Evolutionary conservation across 768 basidiomycete species (phyloP).

Genomic region (Suillus discolor): DNA sequence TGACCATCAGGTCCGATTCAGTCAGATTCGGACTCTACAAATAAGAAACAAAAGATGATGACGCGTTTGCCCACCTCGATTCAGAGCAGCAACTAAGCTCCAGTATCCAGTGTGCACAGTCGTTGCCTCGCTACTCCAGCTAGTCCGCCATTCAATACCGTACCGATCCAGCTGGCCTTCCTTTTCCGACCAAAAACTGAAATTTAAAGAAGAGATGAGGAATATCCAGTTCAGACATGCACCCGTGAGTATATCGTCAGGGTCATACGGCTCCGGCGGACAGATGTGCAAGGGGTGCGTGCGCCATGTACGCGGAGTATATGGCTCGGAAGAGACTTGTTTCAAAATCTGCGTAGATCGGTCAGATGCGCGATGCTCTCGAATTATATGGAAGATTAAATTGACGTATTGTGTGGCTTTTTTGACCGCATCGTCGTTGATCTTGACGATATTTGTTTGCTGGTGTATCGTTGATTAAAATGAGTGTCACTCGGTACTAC

Average conservation of each 20-base stretch:
- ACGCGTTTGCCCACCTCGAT: constrained; percentile 57
- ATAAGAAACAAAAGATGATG: background rate
- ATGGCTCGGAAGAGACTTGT: constrained; percentile 61
- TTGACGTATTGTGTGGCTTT: constrained; percentile 67
- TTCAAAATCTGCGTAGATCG: constrained; percentile 55
- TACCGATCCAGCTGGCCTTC: constrained; percentile 63
- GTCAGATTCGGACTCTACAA: background rate
- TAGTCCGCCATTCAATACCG: constrained; percentile 75
- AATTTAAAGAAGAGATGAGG: constrained; percentile 83
- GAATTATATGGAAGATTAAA: constrained; percentile 13
- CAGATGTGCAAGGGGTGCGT: constrained; percentile 67
- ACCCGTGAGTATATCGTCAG: constrained; percentile 54
- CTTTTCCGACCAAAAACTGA: constrained; percentile 85
- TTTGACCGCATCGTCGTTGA: constrained; percentile 62
- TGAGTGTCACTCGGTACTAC: background rate
- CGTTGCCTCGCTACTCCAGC: constrained; percentile 57
- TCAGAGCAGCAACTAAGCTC: constrained; percentile 82
- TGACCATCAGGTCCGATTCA: background rate
- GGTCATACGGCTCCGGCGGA: constrained; percentile 64
- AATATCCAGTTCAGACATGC: constrained; percentile 84
- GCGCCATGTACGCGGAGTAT: constrained; percentile 82
- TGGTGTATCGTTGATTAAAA: constrained; percentile 26
- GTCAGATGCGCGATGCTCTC: constrained; percentile 5
- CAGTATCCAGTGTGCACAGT: constrained; percentile 82
- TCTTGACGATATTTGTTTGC: constrained; percentile 61